Evolutionary conservation across 2,329 filamentous ascomycete species (phyloP), one percentile per base, ranked within the genome.

Genomic region (Fusarium mundagurra): DNA sequence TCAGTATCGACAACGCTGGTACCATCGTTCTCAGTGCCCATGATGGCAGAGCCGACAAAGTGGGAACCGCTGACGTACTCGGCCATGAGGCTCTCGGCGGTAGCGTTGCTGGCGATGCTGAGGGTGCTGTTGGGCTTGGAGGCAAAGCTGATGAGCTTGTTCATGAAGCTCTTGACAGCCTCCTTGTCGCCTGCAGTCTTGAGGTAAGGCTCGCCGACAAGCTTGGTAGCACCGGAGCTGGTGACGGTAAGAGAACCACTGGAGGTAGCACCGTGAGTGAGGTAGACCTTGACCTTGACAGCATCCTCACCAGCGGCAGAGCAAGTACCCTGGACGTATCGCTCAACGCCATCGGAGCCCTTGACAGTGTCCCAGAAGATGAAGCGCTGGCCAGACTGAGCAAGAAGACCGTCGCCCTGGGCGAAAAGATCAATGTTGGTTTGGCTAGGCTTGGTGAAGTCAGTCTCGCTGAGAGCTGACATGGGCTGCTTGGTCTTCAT

Each of bases 61-160:
- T 89, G 87, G 16, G 84, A 84, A 60, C 86, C 85, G 0, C 86
- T 81, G 4, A 86, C 75, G 55, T 88, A 86, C 48, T 88, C 82
- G 79, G 88, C 88, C n/a, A 85, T 87, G 27, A 93, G 86, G 55
- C 85, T 83, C 20, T 86, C 81, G 51, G 92, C 86, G 38, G 84
- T 86, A 38, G 63, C 65, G 38, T 77, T 78, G 36, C 61, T 57
- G 0, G 86, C 82, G 74, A 92, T 91, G 74, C 83, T 86, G 22
- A 93, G 84, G 17, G 83, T 86, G 55, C 85, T 83, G 44, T 86
- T 89, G 20, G 90, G 91, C n/a, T 86, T 88, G 29, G 88, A 84
- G 45, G 91, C 91, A 62, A 90, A 88, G 39, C 90, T 90, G 34
- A 93, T 90, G 81, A 93, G 92, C 75, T 89, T 87, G 71, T 85